A percentile compares a stretch with the other conserved stretches of the same genome.
Conservation (phyloP, 2,329 filamentous ascomycete genomes). For the Hortaea sp. region DNA sequence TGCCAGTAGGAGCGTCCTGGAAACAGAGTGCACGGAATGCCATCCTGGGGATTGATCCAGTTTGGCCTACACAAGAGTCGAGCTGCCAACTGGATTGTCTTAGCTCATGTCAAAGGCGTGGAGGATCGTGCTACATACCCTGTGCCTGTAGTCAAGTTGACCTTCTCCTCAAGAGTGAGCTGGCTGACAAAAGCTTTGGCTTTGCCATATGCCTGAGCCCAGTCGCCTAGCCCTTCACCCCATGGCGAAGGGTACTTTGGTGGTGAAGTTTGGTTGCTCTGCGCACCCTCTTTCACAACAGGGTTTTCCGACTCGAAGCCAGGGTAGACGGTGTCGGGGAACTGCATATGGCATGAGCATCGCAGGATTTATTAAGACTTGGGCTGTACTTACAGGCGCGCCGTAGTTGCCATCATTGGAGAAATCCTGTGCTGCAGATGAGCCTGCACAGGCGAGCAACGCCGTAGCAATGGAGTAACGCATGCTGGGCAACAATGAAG, state of each 20-base stretch:
- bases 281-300: conserved; percentile 17
- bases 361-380: not conserved
- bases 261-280: conserved; percentile 36
- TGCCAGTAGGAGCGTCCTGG: conserved; percentile 74
- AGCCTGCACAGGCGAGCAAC: conserved; percentile 2
- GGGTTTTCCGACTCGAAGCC: conserved; percentile 15
- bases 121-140: conserved; percentile 33
- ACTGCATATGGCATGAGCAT: conserved; percentile 3
- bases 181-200: conserved; percentile 73
- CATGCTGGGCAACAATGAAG: conserved; percentile 1
- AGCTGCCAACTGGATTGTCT: conserved; percentile 43
- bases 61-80: conserved; percentile 68
- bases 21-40: conserved; percentile 65
- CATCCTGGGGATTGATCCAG: conserved; percentile 59
- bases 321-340: conserved; percentile 17
- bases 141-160: conserved; percentile 86
- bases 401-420: conserved; percentile 4
- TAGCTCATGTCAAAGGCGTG: not conserved
- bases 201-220: conserved; percentile 65
- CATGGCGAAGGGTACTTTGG: conserved; percentile 82
- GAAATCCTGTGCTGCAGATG: conserved; percentile 2
- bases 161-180: conserved; percentile 77
- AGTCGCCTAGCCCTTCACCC: conserved; percentile 63
- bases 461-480: conserved; percentile 1
- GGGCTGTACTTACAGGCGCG: conserved; percentile 1